phyloP scores from a whole-genome alignment of 1,284 basidiomycete genomes.

The Heimioporus retisporus region DNA sequence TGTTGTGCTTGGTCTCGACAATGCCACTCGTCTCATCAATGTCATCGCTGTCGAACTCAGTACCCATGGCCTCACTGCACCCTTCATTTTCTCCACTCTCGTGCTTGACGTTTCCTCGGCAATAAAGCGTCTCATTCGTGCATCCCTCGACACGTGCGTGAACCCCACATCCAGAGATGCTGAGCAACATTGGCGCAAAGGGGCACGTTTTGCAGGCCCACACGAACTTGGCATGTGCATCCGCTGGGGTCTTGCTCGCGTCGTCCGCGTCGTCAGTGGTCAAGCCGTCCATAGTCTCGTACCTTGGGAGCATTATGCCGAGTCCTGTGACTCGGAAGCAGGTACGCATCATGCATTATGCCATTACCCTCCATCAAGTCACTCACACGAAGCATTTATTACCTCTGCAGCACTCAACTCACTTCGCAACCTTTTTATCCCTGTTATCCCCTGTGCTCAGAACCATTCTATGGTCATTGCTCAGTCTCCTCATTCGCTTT shows the following conservation, averaged over 20 bases:
- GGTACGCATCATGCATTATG: constrained; percentile 57
- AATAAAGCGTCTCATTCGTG: constrained; percentile 78
- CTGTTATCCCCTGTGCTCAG: constrained; percentile 65
- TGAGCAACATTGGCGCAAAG: constrained; percentile 76
- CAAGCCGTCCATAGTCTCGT: constrained; percentile 78
- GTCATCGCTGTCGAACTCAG: constrained; percentile 79
- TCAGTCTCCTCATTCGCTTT: constrained; percentile 82
- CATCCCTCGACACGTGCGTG: constrained; percentile 74
- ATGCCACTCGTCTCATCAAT: constrained; percentile 76
- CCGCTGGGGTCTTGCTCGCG: constrained; percentile 85
- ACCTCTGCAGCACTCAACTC: constrained; percentile 57
- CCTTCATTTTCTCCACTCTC: constrained; percentile 89
- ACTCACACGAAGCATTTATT: constrained; percentile 33
- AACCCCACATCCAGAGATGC: constrained; percentile 56
- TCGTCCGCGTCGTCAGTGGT: constrained; percentile 72
- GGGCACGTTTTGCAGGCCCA: constrained; percentile 83
- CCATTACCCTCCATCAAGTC: constrained; percentile 31
- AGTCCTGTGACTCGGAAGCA: constrained; percentile 82
- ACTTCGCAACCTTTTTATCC: constrained; percentile 72
- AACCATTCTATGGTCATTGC: constrained; percentile 71
- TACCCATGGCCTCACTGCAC: constrained; percentile 83
- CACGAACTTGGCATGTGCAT: constrained; percentile 90
- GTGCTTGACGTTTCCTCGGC: constrained; percentile 86
- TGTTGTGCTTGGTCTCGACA: constrained; percentile 80
- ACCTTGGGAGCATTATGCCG: constrained; percentile 82